Conservation (phyloP, 768 basidiomycete species). For the Cystofilobasidium macerans region DNA sequence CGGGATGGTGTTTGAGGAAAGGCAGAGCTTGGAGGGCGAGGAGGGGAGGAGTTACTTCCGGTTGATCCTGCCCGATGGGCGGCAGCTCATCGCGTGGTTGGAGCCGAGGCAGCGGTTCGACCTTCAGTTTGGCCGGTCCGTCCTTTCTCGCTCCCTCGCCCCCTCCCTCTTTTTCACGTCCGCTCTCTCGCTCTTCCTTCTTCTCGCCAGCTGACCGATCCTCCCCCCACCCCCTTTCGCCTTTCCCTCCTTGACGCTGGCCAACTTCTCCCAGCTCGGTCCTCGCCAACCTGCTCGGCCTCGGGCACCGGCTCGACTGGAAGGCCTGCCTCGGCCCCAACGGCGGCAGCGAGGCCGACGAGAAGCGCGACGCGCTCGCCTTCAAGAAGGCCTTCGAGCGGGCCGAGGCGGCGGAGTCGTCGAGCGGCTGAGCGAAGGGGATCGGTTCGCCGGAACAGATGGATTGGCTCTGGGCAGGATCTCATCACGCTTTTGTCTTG, state of each 20-base stretch:
- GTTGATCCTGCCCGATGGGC: constrained; percentile 77
- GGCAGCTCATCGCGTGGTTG: constrained; percentile 74
- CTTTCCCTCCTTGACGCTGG: too few species aligned
- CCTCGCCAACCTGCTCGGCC: constrained; percentile 60
- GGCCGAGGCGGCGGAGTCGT: constrained; percentile 19
- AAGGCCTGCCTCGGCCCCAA: constrained; percentile 69
- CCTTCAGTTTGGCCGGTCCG: constrained; percentile 87
- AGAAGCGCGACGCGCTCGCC: constrained; percentile 64
- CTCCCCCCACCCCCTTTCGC: not conserved
- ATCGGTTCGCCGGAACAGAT: too few species aligned
- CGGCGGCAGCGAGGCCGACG: constrained; percentile 59
- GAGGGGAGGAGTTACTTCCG: constrained; percentile 65
- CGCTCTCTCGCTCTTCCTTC: too few species aligned
- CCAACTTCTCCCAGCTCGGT: constrained; percentile 55
- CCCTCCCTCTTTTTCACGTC: not conserved
- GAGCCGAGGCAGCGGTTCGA: constrained; percentile 67
- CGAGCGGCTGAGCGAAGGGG: too few species aligned
- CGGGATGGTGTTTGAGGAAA: constrained; percentile 65
- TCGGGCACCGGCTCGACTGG: constrained; percentile 79
- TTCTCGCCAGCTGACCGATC: not conserved
- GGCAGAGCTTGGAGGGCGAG: constrained; percentile 44
- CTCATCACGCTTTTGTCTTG: too few species aligned
- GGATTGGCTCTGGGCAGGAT: too few species aligned
- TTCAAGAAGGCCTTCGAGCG: constrained; percentile 75
- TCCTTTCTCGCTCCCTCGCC: constrained; percentile 2